A percentile compares a stretch with the other conserved stretches of the same genome.
These are phyloP conservation scores for Primulina tabacum DNA, from an alignment of 257 asterid genomes.

Conservation along the genomic window DNA sequence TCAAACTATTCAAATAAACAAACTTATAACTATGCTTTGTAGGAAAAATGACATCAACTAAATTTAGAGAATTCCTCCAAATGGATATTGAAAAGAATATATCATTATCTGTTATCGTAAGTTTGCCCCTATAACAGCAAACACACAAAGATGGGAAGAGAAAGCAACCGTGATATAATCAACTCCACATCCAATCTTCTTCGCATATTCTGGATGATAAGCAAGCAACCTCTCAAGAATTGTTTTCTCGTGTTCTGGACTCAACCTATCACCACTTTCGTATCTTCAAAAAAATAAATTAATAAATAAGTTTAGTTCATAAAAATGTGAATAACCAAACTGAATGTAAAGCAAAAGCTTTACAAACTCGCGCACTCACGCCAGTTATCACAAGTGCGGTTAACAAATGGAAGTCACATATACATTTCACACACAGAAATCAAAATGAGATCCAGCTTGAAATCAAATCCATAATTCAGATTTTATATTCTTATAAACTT, in stretches of 20 bases:
- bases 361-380: constrained; percentile 14
- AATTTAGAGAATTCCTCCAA: no score
- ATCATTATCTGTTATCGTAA: not conserved
- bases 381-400: not conserved
- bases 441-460: not conserved
- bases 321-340: not conserved
- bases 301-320: constrained; percentile 4
- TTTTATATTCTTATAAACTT: not conserved
- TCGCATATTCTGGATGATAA: constrained; percentile 46
- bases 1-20: not conserved
- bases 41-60: not conserved
- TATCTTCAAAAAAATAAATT: constrained; percentile 48
- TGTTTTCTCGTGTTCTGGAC: no score
- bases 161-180: constrained; percentile 35
- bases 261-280: constrained; percentile 50
- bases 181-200: constrained; percentile 49
- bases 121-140: not conserved
- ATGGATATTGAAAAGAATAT: not conserved
- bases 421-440: not conserved
- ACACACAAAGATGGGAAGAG: not conserved
- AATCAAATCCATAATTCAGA: not conserved
- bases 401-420: constrained; percentile 5
- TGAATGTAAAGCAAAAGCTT: not conserved
- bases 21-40: not conserved
- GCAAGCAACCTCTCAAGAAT: no score